These are phyloP conservation scores for Nemania abortiva DNA, from an alignment of 2,329 filamentous ascomycete genomes.

Conservation along the genomic window DNA sequence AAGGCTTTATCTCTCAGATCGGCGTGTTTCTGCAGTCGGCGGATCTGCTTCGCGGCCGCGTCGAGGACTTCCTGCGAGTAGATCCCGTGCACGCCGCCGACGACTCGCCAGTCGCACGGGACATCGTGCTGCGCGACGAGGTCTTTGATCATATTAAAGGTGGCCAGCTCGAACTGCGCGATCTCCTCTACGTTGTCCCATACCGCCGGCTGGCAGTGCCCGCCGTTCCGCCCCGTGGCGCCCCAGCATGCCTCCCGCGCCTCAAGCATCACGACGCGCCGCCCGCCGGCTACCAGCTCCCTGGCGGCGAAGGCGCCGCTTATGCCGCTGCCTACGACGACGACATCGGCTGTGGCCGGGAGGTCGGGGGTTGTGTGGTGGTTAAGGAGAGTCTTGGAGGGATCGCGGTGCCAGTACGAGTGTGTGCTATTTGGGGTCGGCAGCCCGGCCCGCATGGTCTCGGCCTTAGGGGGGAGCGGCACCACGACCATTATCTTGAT, in stretches of 20 bases:
- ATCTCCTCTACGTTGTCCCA: conserved; percentile 72
- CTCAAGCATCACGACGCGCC: conserved; percentile 78
- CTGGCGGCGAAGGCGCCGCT: conserved; percentile 79
- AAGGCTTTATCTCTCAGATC: conserved; percentile 65
- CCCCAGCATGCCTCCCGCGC: conserved; percentile 85
- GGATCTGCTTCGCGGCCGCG: conserved; percentile 63
- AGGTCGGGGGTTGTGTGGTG: conserved; percentile 75
- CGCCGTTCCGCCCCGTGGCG: conserved; percentile 82
- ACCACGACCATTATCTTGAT: conserved; percentile 13
- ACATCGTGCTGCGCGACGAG: conserved; percentile 70
- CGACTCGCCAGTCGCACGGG: conserved; percentile 75
- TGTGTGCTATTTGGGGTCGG: conserved; percentile 70
- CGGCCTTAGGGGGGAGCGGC: conserved; percentile 5
- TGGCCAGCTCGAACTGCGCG: conserved; percentile 78
- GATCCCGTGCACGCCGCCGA: conserved; percentile 74
- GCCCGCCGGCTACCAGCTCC: conserved; percentile 65
- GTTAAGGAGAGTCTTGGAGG: conserved; percentile 72
- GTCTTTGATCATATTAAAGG: conserved; percentile 69
- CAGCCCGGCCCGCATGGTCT: conserved; percentile 61
- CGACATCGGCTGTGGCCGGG: conserved; percentile 73
- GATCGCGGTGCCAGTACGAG: conserved; percentile 81
- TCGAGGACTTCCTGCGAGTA: conserved; percentile 68
- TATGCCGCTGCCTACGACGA: conserved; percentile 81
- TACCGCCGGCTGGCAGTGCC: conserved; percentile 80
- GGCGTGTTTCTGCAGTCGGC: conserved; percentile 64